Evolutionary conservation across 805 yeast genomes (phyloP), one percentile per base, ranked within the genome.

Genomic region (Kazachstania taianensis): DNA sequence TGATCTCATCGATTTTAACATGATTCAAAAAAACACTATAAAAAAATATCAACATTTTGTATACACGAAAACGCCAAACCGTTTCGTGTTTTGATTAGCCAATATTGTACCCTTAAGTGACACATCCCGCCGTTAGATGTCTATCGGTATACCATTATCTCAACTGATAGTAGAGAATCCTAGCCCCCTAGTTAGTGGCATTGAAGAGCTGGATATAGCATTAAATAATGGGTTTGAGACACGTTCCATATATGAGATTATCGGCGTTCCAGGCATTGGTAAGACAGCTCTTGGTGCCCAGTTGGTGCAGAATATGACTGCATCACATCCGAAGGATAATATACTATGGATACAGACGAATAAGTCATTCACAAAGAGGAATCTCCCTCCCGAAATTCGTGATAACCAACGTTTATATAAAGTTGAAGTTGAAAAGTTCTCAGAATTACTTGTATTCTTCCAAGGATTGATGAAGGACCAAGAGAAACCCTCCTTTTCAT

Each of bases 211-310:
- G 16, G 61, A 57, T 34, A 36, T 37, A 7, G 33, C 41, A 7
- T 32, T 55, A 24, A 41, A 43, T 20, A 45, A 40, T 15, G 61
- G 61, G 5, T 50, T 55, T 24, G 50, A 53, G 26, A 39, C 45
- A 10, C 34, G 54, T 29, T 43, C 48, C 15, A 53, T 57, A 17
- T 57, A 57, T 40, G 61, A 56, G 28, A 40, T 57, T 5, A 54
- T 45, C 41, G 62, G 62, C 1, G 55, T 57, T 12, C 61, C 62
- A 4, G 61, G 61, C 2, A 42, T 51, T 7, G 59, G 61, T 10
- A 57, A 52, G 40, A 48, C 57, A 2, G 38, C 34, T 23, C 27
- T 57, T 7, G 61, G 52, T 7, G 20, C 43, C 15, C 51, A 48
- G 18, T 18, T 55, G 2, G 38, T 42, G 1, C 23, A 30, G 5